A percentile compares a stretch with the other conserved stretches of the same genome.
Evolutionary conservation across 768 basidiomycete species (phyloP).

Genomic region (Albatrellus ellisii): DNA sequence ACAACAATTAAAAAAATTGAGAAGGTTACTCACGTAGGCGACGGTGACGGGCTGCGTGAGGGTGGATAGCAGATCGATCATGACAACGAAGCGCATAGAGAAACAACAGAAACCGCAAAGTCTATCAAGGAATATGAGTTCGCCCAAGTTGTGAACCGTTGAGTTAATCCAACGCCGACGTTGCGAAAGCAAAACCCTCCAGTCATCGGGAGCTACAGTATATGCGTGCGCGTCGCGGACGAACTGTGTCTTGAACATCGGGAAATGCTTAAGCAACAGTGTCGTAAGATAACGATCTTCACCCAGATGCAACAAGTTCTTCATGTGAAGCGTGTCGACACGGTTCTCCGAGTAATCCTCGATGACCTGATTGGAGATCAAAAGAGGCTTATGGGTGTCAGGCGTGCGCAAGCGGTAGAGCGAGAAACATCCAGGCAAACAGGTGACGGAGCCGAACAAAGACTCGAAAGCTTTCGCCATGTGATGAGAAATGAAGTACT

Average conservation of each 20-base stretch:
- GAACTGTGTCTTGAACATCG: constrained; percentile 88
- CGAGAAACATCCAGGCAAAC: constrained; percentile 98
- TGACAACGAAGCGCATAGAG: constrained; percentile 97
- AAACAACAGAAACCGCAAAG: constrained; percentile 98
- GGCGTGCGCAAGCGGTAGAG: constrained; percentile 90
- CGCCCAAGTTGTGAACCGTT: constrained; percentile 92
- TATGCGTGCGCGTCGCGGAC: constrained; percentile 87
- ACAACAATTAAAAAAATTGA: background rate
- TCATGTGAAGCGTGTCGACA: constrained; percentile 96
- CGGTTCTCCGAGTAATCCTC: constrained; percentile 92
- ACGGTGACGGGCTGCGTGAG: constrained; percentile 78
- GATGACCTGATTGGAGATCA: constrained; percentile 85
- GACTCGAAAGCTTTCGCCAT: constrained; percentile 97
- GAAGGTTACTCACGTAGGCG: constrained; percentile 55
- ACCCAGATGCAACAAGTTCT: constrained; percentile 93
- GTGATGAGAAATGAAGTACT: constrained; percentile 98
- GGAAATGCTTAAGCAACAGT: constrained; percentile 90
- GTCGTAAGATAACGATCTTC: constrained; percentile 99
- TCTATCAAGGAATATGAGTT: constrained; percentile 82
- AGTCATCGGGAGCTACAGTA: constrained; percentile 93
- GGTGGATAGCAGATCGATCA: constrained; percentile 89
- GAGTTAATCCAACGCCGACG: constrained; percentile 99
- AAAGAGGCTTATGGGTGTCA: constrained; percentile 89
- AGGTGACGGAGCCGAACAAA: constrained; percentile 95
- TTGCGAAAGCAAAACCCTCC: constrained; percentile 88